A percentile compares a stretch with the other conserved stretches of the same genome.
phyloP scores from a whole-genome alignment of 257 asterid species.

The Eustoma russellianum region DNA sequence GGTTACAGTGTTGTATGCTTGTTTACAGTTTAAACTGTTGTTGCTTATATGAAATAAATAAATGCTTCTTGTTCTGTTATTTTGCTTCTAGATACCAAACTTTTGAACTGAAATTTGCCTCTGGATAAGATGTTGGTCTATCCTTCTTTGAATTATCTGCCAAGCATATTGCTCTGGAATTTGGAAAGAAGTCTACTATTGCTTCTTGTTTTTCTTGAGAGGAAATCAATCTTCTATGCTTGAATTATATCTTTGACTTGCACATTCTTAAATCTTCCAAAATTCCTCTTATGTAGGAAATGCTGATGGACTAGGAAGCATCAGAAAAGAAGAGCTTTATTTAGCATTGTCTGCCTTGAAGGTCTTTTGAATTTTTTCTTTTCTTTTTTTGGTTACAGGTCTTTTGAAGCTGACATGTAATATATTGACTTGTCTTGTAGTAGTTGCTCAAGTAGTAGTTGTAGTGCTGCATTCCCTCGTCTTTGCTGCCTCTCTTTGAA shows the following conservation, averaged over 20 bases:
- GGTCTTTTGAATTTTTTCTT: conserved; percentile 45
- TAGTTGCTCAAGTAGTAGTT: too few relatives aligned
- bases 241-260: background rate
- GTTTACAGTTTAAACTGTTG: too few relatives aligned
- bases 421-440: background rate
- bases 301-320: conserved; percentile 68
- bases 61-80: too few relatives aligned
- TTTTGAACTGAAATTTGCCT: too few relatives aligned
- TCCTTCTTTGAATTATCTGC: background rate
- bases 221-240: background rate
- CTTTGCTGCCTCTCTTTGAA: too few relatives aligned
- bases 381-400: too few relatives aligned
- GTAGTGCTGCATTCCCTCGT: too few relatives aligned
- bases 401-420: background rate
- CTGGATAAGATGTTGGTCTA: too few relatives aligned
- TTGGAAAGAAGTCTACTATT: background rate
- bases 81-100: too few relatives aligned
- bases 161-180: background rate
- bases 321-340: conserved; percentile 73
- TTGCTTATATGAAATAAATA: too few relatives aligned
- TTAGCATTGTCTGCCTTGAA: conserved; percentile 66
- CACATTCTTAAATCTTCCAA: background rate
- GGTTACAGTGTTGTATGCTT: too few relatives aligned
- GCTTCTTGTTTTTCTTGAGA: background rate
- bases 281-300: conserved; percentile 41